phyloP scores from a whole-genome alignment of 2,329 filamentous ascomycete genomes.

The Dactylonectria macrodidyma region DNA sequence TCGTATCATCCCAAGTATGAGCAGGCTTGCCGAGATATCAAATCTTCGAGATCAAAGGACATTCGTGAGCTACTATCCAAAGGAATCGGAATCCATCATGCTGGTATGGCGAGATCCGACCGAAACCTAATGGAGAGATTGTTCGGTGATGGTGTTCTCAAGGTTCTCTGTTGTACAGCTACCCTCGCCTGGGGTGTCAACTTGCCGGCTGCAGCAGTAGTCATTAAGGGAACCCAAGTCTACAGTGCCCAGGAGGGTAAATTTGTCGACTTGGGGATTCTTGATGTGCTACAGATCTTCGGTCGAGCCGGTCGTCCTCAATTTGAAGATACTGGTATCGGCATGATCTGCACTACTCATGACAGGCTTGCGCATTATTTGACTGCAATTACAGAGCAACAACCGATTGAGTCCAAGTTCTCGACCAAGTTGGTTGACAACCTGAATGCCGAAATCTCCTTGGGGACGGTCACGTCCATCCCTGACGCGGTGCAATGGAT shows the following conservation, averaged over 20 bases:
- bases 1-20: slow-evolving; percentile 84
- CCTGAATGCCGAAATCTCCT: slow-evolving; percentile 91
- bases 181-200: slow-evolving; percentile 99
- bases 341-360: slow-evolving; percentile 97
- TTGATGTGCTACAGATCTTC: slow-evolving; percentile 98
- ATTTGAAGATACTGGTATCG: slow-evolving; percentile 97
- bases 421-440: slow-evolving; percentile 96
- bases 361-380: slow-evolving; percentile 94
- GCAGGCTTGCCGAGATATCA: slow-evolving; percentile 86
- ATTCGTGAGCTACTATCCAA: slow-evolving; percentile 91
- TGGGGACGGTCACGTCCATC: slow-evolving; percentile 96
- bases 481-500: slow-evolving; percentile 96
- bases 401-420: slow-evolving; percentile 97
- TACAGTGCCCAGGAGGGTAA: slow-evolving; percentile 98
- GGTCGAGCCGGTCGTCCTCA: slow-evolving; percentile 98
- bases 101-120: slow-evolving; percentile 95
- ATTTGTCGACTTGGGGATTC: slow-evolving; percentile 94
- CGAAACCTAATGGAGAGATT: slow-evolving; percentile 95
- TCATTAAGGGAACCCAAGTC: slow-evolving; percentile 98
- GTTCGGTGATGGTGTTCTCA: slow-evolving; percentile 92
- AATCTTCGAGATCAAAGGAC: slow-evolving; percentile 86
- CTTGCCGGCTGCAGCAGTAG: slow-evolving; percentile 93
- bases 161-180: slow-evolving; percentile 97
- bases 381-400: slow-evolving; percentile 92
- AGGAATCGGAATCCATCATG: slow-evolving; percentile 95